Conservation (phyloP, 305 asterid species). For the Ruellia speciosa region DNA sequence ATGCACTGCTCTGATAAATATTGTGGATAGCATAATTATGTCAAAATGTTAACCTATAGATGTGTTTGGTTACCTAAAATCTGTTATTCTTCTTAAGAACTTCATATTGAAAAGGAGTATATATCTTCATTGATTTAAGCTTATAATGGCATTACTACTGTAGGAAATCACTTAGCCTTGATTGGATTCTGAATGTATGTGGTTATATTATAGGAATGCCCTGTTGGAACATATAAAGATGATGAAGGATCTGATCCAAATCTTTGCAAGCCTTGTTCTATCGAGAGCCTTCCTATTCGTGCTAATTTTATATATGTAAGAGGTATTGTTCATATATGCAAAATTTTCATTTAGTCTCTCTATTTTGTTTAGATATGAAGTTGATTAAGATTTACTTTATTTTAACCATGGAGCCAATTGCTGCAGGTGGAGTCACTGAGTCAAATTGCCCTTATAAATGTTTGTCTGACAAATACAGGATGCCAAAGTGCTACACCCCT, state of each 20-base stretch:
- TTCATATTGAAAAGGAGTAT: not conserved
- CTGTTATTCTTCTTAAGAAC: not conserved
- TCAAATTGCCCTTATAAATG: constrained; percentile 73
- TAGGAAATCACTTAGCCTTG: constrained; percentile 8
- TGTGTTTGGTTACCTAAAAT: not conserved
- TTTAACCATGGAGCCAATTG: constrained; percentile 26
- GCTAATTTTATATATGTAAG: constrained; percentile 74
- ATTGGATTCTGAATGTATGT: constrained; percentile 17
- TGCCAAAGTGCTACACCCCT: constrained; percentile 83
- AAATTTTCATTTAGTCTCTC: constrained; percentile 13
- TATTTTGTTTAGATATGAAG: constrained; percentile 4
- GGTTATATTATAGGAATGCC: constrained; percentile 63
- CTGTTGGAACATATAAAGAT: constrained; percentile 77
- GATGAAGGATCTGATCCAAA: constrained; percentile 73
- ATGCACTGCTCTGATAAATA: not conserved
- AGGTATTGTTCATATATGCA: constrained; percentile 43
- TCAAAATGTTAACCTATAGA: constrained; percentile 15
- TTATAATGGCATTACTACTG: constrained; percentile 9
- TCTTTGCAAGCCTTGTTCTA: constrained; percentile 73
- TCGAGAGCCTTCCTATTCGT: constrained; percentile 72
- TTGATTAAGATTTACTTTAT: constrained; percentile 17
- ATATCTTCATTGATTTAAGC: not conserved
- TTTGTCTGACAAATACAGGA: constrained; percentile 74
- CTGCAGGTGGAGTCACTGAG: constrained; percentile 85
- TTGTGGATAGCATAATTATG: constrained; percentile 6